Evolutionary conservation across 2,329 filamentous ascomycete species (phyloP).

Genomic region (Colletotrichum camelliae): DNA sequence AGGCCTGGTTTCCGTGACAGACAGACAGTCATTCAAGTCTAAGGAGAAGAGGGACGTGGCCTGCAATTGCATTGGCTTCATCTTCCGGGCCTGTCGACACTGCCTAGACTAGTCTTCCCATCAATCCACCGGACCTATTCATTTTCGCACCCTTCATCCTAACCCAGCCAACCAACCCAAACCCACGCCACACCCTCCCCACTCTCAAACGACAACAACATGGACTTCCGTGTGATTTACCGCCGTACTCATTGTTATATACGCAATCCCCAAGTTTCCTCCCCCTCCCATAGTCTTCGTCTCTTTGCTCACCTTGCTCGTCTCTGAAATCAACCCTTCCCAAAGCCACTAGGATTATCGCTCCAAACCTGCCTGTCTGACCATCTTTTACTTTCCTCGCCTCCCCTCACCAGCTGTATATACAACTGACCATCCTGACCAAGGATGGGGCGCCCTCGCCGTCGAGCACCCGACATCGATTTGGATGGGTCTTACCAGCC

Average conservation of each 20-base stretch:
- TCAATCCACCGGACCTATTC: not conserved
- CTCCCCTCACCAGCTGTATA: not conserved
- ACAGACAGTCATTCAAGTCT: not conserved
- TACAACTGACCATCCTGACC: not conserved
- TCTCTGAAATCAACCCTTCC: not conserved
- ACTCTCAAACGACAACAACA: not conserved
- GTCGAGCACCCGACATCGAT: not conserved
- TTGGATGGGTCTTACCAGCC: not conserved
- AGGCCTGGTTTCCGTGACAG: not conserved
- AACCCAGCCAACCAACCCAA: not conserved
- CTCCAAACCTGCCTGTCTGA: not conserved
- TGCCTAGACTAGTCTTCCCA: not conserved
- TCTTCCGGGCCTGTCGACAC: not conserved
- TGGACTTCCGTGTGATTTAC: not conserved
- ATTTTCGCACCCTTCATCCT: not conserved
- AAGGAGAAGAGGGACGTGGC: not conserved
- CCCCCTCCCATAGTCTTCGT: not conserved
- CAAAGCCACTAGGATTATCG: not conserved
- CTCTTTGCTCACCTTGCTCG: not conserved
- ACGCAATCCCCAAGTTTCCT: not conserved
- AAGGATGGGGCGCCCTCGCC: conserved; percentile 11
- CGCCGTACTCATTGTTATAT: not conserved
- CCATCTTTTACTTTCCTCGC: not conserved
- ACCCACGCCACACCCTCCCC: not conserved
- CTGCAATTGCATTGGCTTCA: not conserved